phyloP scores from a whole-genome alignment of 164 flowering plant genomes.

The Berberis vulgaris region DNA sequence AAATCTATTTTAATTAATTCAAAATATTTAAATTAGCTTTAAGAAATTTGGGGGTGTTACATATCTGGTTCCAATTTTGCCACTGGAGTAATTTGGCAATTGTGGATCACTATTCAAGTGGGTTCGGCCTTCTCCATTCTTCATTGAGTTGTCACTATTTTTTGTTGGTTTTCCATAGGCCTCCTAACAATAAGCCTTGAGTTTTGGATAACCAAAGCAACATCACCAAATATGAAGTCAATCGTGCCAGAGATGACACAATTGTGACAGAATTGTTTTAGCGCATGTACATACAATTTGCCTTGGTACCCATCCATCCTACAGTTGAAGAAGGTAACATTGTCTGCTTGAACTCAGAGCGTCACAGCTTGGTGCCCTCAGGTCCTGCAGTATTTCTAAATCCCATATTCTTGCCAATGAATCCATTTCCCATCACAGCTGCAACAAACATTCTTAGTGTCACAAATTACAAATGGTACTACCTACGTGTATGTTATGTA shows the following conservation, averaged over 20 bases:
- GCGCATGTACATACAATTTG: constrained; percentile 28
- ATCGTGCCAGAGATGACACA: too few relatives aligned
- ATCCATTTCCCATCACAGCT: constrained; percentile 42
- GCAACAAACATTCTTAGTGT: not conserved
- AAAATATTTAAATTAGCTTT: too few relatives aligned
- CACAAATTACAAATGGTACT: not conserved
- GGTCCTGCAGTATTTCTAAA: constrained; percentile 64
- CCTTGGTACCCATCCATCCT: constrained; percentile 35
- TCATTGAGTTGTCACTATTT: constrained; percentile 47
- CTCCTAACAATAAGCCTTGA: constrained; percentile 33
- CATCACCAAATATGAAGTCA: constrained; percentile 31
- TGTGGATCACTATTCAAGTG: constrained; percentile 44
- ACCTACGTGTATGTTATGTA: not conserved
- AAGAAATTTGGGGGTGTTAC: too few relatives aligned
- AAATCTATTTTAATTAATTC: too few relatives aligned
- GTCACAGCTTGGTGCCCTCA: constrained; percentile 54
- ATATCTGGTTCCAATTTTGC: too few relatives aligned
- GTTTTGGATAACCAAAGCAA: constrained; percentile 34
- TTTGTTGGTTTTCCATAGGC: constrained; percentile 36
- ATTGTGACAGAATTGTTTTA: constrained; percentile 31
- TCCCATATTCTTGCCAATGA: constrained; percentile 39
- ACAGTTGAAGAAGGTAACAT: constrained; percentile 30
- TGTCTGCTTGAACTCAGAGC: constrained; percentile 28
- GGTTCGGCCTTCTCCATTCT: constrained; percentile 13
- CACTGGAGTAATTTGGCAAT: constrained; percentile 34